Evolutionary conservation across 768 basidiomycete genomes (phyloP), one percentile per base, ranked within the genome.

Genomic region (Agrocybe praecox): DNA sequence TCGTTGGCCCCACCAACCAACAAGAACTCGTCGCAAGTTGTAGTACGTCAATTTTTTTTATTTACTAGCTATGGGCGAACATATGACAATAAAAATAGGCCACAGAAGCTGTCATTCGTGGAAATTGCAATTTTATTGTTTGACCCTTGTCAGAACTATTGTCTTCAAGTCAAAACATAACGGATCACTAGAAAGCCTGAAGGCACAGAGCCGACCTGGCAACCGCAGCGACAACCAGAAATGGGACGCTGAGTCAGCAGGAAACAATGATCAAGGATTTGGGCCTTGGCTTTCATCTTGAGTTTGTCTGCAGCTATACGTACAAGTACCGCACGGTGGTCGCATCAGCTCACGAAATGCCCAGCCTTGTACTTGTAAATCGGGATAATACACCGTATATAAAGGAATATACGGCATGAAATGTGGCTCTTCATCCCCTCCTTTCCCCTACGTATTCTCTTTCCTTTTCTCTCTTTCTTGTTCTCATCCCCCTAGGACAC

Each of bases 401-500:
- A 52, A 52, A 43, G 51, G 22, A 21, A 21, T 44, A 18, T 15
- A 26, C n/a, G 17, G n/a, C 40, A 15, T 17, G n/a, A 19, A 21
- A 22, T 43, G 17, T 26, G 24, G 9, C 18, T 23, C 26, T 44
- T 23, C 42, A 22, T 53, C 52, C 29, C 36, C 52, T 18, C 46
- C 54, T 40, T 43, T 47, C 50, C 49, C 55, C 45, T 44, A 56
- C 42, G 36, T 34, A 51, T 49, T 56, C 54, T 47, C 53, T 47
- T 42, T 21, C 47, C 32, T 33, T 47, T 32, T 17, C 50, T 47
- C 36, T 45, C 34, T 44, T 50, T 40, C 40, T 59, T 46, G 40
- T 36, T 57, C 49, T 46, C 49, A 58, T 34, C 48, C 54, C 57
- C 44, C 40, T 51, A 23, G 34, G 7, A 57, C 57, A 63, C 59